Evolutionary conservation across 768 basidiomycete genomes (phyloP), one percentile per base, ranked within the genome.

Genomic region (Guyanaporus albipodus): DNA sequence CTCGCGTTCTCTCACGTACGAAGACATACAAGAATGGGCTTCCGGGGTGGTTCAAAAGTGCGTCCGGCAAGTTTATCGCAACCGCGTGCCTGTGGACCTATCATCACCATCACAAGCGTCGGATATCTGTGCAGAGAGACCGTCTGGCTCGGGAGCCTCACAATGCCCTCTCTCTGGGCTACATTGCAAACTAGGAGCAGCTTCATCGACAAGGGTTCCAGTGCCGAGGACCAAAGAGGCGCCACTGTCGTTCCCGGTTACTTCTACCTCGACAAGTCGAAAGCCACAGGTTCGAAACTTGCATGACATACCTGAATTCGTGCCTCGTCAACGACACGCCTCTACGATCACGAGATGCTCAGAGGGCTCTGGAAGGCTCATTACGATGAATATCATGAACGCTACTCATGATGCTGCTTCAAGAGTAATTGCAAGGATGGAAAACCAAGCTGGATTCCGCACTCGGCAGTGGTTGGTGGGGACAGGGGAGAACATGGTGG

Each of bases 51-150:
- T 64, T 38, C 59, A 58, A 24, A 64, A 58, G 42, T 61, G 51
- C 21, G 51, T 42, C 10, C 42, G 48, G 33, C 55, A 58, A 27
- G 56, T 51, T 36, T 51, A 47, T 23, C 53, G 38, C 19, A 44
- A 32, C 26, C 60, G 24, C 26, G 23, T 36, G n/a, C 21, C 26
- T 0, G 37, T 27, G 19, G 44, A 50, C n/a, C 61, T 56, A 35
- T 43, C 10, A 1, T 64, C 60, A 21, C 62, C 60, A 7, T 64
- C 62, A 22, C 61, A 62, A 18, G 53, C 35, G 4, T 62, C 60
- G 38, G 60, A 62, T 17, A 38, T 61, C 23, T 62, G 60, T 15
- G 62, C 60, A 17, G 60, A 62, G 47, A 64, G 50, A 31, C 60
- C 60, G n/a, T 53, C 42, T 4, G 46, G 59, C 14, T 46, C 46